A percentile compares a stretch with the other conserved stretches of the same genome.
Conservation (phyloP, 331 rosid species). For the Prunus yedoensis region DNA sequence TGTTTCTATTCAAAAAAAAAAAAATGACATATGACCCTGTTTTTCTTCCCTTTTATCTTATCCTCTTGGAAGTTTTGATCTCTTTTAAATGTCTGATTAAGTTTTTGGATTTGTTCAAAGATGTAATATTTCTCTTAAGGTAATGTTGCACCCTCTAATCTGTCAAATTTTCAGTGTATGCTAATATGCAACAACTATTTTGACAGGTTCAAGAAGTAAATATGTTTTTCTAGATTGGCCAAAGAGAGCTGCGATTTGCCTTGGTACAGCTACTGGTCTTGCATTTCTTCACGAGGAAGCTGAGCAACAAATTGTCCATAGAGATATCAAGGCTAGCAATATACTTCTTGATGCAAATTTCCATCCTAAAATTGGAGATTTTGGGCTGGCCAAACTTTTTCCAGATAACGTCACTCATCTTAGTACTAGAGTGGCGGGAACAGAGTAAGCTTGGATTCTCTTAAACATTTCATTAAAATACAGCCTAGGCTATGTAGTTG, state of each 20-base stretch:
- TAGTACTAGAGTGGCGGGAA: slow-evolving; percentile 95
- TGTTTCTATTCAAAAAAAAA: no score
- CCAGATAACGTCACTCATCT: slow-evolving; percentile 92
- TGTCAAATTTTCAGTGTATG: neutral
- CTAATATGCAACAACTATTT: slow-evolving; percentile 23
- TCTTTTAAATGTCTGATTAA: neutral
- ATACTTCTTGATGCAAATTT: slow-evolving; percentile 69
- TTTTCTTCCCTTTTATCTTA: neutral
- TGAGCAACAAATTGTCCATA: slow-evolving; percentile 74
- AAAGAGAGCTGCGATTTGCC: slow-evolving; percentile 71
- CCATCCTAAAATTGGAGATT: slow-evolving; percentile 81
- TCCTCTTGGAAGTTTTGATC: neutral
- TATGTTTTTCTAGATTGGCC: slow-evolving; percentile 67
- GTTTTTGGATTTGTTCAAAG: no score
- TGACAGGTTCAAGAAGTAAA: slow-evolving; percentile 65
- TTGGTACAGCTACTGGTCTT: slow-evolving; percentile 78
- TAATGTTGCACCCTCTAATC: neutral
- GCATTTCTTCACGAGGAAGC: slow-evolving; percentile 83
- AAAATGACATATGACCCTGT: neutral
- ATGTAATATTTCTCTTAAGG: no score
- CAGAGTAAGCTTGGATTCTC: slow-evolving; percentile 56
- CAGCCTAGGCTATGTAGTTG: neutral
- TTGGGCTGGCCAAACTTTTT: slow-evolving; percentile 92
- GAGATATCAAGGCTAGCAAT: slow-evolving; percentile 97
- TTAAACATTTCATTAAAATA: slow-evolving; percentile 14